These are phyloP conservation scores for Acaromyces ingoldii DNA, from an alignment of 1,284 basidiomycete species.

Conservation along the genomic window DNA sequence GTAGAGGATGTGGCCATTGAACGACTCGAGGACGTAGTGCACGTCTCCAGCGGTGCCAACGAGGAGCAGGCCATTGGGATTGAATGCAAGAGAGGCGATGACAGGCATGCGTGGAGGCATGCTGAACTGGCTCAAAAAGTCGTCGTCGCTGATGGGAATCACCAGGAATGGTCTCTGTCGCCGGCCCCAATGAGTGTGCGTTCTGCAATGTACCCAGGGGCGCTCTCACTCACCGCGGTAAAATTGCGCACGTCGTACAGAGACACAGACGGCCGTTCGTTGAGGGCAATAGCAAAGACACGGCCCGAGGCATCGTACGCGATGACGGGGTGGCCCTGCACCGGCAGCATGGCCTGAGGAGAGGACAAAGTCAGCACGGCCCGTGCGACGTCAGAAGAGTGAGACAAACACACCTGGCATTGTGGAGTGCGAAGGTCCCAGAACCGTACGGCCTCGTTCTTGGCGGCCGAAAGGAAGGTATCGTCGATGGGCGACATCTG, in stretches of 20 bases:
- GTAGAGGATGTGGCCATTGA: conserved; percentile 19
- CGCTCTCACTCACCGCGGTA: conserved; percentile 61
- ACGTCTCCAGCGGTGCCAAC: conserved; percentile 86
- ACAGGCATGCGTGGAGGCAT: conserved; percentile 70
- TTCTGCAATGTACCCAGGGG: neutral
- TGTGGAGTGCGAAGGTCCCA: conserved; percentile 84
- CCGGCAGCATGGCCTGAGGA: conserved; percentile 53
- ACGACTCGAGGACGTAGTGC: conserved; percentile 67
- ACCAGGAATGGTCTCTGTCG: conserved; percentile 71
- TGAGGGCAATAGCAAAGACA: conserved; percentile 88
- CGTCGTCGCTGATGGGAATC: conserved; percentile 66
- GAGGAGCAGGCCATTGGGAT: conserved; percentile 73
- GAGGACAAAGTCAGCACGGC: neutral
- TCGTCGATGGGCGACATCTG: conserved; percentile 90
- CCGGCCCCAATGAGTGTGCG: neutral
- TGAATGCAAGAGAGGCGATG: conserved; percentile 87
- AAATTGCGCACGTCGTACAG: conserved; percentile 78
- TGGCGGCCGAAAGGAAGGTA: conserved; percentile 87
- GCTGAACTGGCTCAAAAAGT: too few species aligned
- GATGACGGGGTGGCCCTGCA: conserved; percentile 68
- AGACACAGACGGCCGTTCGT: conserved; percentile 52
- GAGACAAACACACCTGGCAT: conserved; percentile 59
- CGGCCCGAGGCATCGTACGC: conserved; percentile 85
- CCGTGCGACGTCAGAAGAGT: neutral
- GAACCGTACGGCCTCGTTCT: conserved; percentile 89